Evolutionary conservation across 2,329 filamentous ascomycete genomes (phyloP), one percentile per base, ranked within the genome.

Genomic region (Exophiala alcalophila): DNA sequence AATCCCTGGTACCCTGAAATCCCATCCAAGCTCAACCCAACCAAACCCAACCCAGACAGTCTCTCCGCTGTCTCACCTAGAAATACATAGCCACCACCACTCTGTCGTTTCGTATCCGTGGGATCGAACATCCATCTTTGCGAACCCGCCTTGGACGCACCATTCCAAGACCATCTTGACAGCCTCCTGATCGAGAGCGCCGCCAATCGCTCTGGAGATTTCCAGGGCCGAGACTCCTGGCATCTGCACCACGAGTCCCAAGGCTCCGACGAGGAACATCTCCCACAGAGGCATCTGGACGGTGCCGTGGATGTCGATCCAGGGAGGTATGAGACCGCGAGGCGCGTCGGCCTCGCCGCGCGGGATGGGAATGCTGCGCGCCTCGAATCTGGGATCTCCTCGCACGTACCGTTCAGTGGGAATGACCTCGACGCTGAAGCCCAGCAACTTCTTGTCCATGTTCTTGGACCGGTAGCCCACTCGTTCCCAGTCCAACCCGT

Each of bases 231-330:
- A 61, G 15, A 67, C 52, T 0, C 70, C 70, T 4, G 70, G 66
- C 4, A 70, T 56, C 8, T 64, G 55, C 6, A 63, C 62, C 10
- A 73, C 44, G n/a, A 65, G 58, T 1, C 68, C 65, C 3, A 73
- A 42, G 3, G 71, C 61, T 3, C 66, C 63, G 1, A 61, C 63
- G 9, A 70, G 45, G 8, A 64, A 62, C 35, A 64, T 57, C 8
- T 69, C 62, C 72, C 72, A 75, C 14, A 65, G 52, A 5, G 55
- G 31, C 9, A 54, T 49, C 3, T 64, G 55, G 9, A 67, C 50
- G 10, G 62, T 55, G 1, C 63, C 65, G 40, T 73, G 67, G 35
- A 74, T 69, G 50, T 73, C 70, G 39, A 67, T 61, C 72, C 72
- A 75, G 10, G 72, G 39, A 0, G 72, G 72, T 15, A 70, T 64